These are phyloP conservation scores for Lindgomyces ingoldianus DNA, from an alignment of 495 filamentous ascomycete genomes.

Conservation along the genomic window DNA sequence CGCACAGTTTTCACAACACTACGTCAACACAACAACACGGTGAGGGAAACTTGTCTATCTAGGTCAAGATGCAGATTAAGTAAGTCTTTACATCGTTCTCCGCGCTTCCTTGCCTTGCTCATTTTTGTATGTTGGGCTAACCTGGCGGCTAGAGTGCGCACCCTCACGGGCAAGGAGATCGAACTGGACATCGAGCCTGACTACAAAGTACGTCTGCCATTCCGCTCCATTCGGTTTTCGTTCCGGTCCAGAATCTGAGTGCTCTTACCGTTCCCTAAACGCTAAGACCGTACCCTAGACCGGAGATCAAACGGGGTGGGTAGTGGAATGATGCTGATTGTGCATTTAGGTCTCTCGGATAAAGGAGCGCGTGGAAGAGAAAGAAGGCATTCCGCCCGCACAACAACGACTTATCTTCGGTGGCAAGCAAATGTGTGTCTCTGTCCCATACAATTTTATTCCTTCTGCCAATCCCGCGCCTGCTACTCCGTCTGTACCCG, in stretches of 20 bases:
- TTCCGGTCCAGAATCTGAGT: too few relatives aligned
- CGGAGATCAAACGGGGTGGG: too few relatives aligned
- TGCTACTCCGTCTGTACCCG: too few relatives aligned
- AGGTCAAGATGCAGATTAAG: slow-evolving; percentile 38
- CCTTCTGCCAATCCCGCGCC: too few relatives aligned
- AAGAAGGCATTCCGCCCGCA: slow-evolving; percentile 95
- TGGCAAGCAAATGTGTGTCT: slow-evolving; percentile 91
- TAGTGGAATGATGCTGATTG: slow-evolving; percentile 8
- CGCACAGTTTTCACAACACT: slow-evolving; percentile 1
- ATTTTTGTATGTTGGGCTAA: too few relatives aligned
- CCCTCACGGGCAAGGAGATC: slow-evolving; percentile 97
- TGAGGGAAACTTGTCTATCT: not conserved
- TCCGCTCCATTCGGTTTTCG: not conserved
- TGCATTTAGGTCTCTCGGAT: slow-evolving; percentile 75
- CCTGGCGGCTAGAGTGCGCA: slow-evolving; percentile 97
- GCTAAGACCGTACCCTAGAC: too few relatives aligned
- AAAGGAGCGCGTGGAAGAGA: slow-evolving; percentile 98
- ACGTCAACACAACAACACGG: not conserved
- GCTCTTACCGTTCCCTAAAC: too few relatives aligned
- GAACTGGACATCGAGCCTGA: slow-evolving; percentile 93
- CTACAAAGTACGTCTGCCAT: slow-evolving; percentile 67
- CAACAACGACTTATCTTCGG: slow-evolving; percentile 96
- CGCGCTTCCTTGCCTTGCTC: not conserved
- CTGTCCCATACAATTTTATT: not conserved
- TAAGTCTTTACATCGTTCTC: slow-evolving; percentile 14